Percentiles rank a stretch among this genome's conserved stretches.
These are phyloP conservation scores for Globisporangium echinulatum DNA, from an alignment of 352 stramenopile species.

Conservation along the genomic window DNA sequence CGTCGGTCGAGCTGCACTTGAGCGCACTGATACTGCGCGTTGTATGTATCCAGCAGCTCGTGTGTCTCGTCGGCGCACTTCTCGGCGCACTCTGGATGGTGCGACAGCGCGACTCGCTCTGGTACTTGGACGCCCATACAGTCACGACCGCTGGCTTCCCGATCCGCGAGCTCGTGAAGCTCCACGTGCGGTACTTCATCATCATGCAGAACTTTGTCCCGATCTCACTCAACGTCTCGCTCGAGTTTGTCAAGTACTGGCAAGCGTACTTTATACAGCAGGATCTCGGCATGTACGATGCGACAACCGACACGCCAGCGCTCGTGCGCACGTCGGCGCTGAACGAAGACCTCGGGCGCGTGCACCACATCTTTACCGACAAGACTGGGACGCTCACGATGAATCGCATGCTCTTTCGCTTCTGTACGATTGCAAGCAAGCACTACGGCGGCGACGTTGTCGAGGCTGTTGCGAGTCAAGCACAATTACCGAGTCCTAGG, in stretches of 20 bases:
- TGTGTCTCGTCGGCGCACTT: conserved; percentile 60
- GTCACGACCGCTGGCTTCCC: conserved; percentile 18
- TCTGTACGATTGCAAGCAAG: conserved; percentile 90
- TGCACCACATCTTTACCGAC: conserved; percentile 91
- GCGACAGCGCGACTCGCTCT: conserved; percentile 47
- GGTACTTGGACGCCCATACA: conserved; percentile 38
- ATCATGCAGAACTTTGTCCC: conserved; percentile 98
- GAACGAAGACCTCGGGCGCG: conserved; percentile 91
- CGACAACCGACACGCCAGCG: conserved; percentile 79
- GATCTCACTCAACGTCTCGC: conserved; percentile 97
- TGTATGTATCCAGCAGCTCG: conserved; percentile 66
- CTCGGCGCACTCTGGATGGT: conserved; percentile 71
- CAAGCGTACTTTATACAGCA: conserved; percentile 94
- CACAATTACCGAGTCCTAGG: not conserved
- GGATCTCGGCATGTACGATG: conserved; percentile 90
- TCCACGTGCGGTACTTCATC: conserved; percentile 93
- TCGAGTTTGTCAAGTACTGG: conserved; percentile 95
- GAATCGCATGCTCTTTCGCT: conserved; percentile 96
- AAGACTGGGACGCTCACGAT: conserved; percentile 95
- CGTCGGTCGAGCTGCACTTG: conserved; percentile 64
- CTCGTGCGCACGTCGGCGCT: conserved; percentile 77
- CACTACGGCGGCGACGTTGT: conserved; percentile 85
- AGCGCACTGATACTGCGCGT: conserved; percentile 70
- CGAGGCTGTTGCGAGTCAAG: conserved; percentile 18
- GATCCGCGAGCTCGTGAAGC: conserved; percentile 55